Base-by-base conservation (phyloP, 805 yeast species). In the Starmera caribaea region DNA sequence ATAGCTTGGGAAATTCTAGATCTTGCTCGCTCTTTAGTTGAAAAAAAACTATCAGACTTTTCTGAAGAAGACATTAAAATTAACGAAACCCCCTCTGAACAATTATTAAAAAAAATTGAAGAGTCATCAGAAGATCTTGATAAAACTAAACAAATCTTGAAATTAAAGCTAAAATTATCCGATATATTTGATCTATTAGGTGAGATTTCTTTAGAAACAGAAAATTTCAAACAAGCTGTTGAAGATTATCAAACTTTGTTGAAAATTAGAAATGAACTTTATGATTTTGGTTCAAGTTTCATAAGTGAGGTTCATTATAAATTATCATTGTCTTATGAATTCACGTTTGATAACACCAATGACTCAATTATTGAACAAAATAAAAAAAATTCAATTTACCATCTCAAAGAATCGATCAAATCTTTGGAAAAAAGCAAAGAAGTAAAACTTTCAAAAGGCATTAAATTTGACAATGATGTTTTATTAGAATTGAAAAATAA, bases 1-100 rank as follows among this genome's bases (percentile, higher is more conserved):
- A 74, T 80, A 14, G 95, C 96, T 0, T 84, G 96, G 92, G 92
- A 84, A 38, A 73, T 85, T 8, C 63, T 88, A 15, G 96, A 89
- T 54, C 65, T 85, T 32, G 73, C 96, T 3, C 71, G 96, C 45
- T 69, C 81, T 2, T 56, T 83, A 34, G 81, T 75, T 48, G 79
- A 75, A 53, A 58, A 65, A 35, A 54, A 66, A 31, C 26, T 37
- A 6, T n/a, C 16, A 7, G 37, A 42, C 16, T 30, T 48, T 4
- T 36, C 59, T 8, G 62, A 62, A 41, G 50, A 49, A 32, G 59
- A 58, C 26, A 2, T 21, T 7, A 52, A 62, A 41, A n/a, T 33
- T 8, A 21, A 39, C 11, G 35, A 41, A 3, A 40, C 32, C 1
- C 31, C 41, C 5, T 41, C 46, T 21, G 45, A 45, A 21, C 9